phyloP scores from a whole-genome alignment of 1,139 yeast genomes.

The Yarrowia galli region DNA sequence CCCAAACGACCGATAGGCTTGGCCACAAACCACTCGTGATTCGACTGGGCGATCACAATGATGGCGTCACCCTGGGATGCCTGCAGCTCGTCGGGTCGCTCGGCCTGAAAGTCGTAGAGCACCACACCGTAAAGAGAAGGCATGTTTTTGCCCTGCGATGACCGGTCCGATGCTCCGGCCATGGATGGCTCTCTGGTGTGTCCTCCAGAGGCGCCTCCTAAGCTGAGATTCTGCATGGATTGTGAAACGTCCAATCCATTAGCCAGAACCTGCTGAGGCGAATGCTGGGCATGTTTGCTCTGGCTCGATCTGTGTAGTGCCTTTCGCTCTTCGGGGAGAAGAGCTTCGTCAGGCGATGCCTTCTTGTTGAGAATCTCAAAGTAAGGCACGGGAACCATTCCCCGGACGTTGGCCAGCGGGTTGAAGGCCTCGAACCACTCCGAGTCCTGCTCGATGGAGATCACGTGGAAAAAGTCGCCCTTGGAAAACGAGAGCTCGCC shows the following conservation, averaged over 20 bases:
- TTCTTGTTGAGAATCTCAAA: constrained; percentile 72
- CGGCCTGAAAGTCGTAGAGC: constrained; percentile 85
- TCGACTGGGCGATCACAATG: constrained; percentile 94
- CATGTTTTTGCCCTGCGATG: constrained; percentile 31
- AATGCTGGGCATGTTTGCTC: constrained; percentile 35
- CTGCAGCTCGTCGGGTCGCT: constrained; percentile 85
- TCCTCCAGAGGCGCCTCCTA: background rate
- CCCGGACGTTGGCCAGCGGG: constrained; percentile 77
- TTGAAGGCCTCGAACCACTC: constrained; percentile 92
- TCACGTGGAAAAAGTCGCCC: constrained; percentile 90
- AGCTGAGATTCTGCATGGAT: constrained; percentile 29
- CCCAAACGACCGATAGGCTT: constrained; percentile 94
- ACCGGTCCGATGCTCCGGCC: constrained; percentile 28
- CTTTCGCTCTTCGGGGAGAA: constrained; percentile 39
- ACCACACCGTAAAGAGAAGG: constrained; percentile 67
- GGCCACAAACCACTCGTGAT: constrained; percentile 96
- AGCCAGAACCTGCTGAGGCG: constrained; percentile 37
- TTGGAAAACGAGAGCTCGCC: constrained; percentile 78
- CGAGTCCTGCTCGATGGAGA: constrained; percentile 64
- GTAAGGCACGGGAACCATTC: constrained; percentile 86
- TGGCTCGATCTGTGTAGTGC: constrained; percentile 35
- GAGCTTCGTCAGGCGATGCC: constrained; percentile 5
- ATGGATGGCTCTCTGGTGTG: constrained; percentile 19
- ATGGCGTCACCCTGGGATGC: constrained; percentile 87
- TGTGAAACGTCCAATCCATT: constrained; percentile 28